Conservation (phyloP, 2,329 filamentous ascomycete genomes). For the Fusarium setosum region DNA sequence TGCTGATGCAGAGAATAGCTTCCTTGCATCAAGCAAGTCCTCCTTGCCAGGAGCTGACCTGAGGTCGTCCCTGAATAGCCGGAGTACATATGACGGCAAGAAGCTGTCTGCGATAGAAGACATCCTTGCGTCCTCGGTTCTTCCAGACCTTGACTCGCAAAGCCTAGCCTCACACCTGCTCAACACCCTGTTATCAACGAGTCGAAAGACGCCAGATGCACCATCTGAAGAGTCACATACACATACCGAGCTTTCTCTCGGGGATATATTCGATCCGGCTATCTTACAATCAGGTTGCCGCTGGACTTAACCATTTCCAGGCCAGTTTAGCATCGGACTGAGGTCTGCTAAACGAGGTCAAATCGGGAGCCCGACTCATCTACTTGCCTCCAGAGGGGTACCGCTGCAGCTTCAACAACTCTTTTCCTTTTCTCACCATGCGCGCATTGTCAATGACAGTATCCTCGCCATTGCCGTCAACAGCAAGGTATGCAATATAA, state of each 20-base stretch:
- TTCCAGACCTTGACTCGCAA: not conserved
- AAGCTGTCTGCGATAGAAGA: conserved; percentile 18
- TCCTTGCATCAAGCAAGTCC: too few relatives aligned
- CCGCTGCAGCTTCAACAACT: conserved; percentile 6
- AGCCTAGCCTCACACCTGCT: conserved; percentile 5
- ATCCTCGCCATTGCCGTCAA: conserved; percentile 19
- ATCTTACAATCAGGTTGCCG: not conserved
- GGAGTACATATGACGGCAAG: too few relatives aligned
- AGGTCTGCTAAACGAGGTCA: too few relatives aligned
- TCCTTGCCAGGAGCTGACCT: too few relatives aligned
- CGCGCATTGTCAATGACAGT: conserved; percentile 20
- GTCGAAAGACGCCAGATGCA: not conserved
- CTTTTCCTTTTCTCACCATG: conserved; percentile 19
- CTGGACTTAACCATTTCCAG: too few relatives aligned
- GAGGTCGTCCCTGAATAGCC: too few relatives aligned
- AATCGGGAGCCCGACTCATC: too few relatives aligned
- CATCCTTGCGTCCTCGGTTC: conserved; percentile 15
- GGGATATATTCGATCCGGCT: conserved; percentile 7
- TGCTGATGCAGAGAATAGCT: not conserved
- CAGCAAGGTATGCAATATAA: conserved; percentile 30
- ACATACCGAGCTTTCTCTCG: not conserved
- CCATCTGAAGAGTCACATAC: too few relatives aligned
- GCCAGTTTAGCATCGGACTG: too few relatives aligned
- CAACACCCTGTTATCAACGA: not conserved
- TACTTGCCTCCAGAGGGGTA: too few relatives aligned